Base-by-base conservation (phyloP, 106 monocot genomes). In the Allium cepa region DNA sequence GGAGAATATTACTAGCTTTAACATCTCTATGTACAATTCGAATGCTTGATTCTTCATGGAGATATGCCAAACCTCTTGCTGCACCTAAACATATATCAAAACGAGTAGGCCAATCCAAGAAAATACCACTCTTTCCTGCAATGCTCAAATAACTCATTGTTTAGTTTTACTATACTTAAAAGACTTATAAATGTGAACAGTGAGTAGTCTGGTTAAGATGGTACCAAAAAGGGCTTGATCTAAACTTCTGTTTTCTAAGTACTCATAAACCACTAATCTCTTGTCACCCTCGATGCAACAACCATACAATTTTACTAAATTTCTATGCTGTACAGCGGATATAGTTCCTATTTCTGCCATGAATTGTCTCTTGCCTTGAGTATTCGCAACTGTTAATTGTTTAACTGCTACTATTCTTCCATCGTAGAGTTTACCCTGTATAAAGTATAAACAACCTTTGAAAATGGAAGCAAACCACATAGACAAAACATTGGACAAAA, bases 181-280 rank as follows among this genome's bases (percentile, higher is more conserved):
- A 5, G 36, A 36, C 5, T 36, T 36, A 36, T 5, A 36, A 36
- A 36, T 36, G 36, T 5, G 7, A 12, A 55, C 3, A 55, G 14
- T 60, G 59, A 7, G 18, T 47, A 46, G n/a, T 56, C 36, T n/a
- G n/a, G 28, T 69, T 56, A 5, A 69, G 57, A 52, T 16, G 59
- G 57, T 79, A 96, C 96, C 92, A 67, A 97, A 92, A 50, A 97
- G 46, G 50, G 85, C 88, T 52, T 89, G 79, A 77, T 92, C 92
- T 47, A 97, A 82, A 71, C 96, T 97, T 70, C 66, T 81, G 51
- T 97, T 88, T 48, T 79, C 78, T 0, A 92, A 62, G 66, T 88
- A 89, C 56, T 97, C 96, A 53, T 88, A 92, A 47, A 97, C 92
- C 57, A 97, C 50, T 26, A 92, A 82, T 13, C 79, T 77, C 27